phyloP scores from a whole-genome alignment of 257 asterid species.

The Jaltomata sinuosa region DNA sequence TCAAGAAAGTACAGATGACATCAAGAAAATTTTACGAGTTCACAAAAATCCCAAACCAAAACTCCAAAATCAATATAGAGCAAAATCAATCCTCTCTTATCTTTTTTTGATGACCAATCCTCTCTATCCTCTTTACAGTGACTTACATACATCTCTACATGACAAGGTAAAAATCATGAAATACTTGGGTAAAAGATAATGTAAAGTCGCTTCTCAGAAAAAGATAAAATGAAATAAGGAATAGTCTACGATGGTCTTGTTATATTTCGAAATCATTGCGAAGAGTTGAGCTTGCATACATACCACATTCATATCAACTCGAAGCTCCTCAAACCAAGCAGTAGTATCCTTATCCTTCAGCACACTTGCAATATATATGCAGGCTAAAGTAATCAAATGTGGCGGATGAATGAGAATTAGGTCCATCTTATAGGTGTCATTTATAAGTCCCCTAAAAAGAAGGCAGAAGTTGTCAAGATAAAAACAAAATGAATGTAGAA shows the following conservation, averaged over 20 bases:
- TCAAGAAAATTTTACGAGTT: too few species aligned
- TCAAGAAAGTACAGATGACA: too few species aligned
- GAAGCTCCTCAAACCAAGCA: conserved; percentile 99
- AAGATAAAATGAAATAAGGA: neutral
- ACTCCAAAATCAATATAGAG: too few species aligned
- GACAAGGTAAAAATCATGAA: neutral
- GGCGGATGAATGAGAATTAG: conserved; percentile 87
- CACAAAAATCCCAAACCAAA: too few species aligned
- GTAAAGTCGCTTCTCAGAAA: neutral
- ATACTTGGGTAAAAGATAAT: neutral
- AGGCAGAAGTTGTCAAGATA: neutral
- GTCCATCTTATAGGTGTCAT: conserved; percentile 95
- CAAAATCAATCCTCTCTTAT: too few species aligned
- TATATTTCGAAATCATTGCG: neutral
- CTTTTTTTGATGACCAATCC: too few species aligned
- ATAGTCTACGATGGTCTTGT: neutral
- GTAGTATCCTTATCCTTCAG: conserved; percentile 85
- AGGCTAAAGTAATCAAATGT: conserved; percentile 79
- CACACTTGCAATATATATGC: conserved; percentile 80
- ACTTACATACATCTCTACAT: neutral
- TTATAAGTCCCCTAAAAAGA: conserved; percentile 70
- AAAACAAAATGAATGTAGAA: neutral
- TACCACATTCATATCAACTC: conserved; percentile 92
- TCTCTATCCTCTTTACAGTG: too few species aligned
- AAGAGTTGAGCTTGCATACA: conserved; percentile 4